Conservation (phyloP, 2,329 filamentous ascomycete species). For the Fusarium sp. region DNA sequence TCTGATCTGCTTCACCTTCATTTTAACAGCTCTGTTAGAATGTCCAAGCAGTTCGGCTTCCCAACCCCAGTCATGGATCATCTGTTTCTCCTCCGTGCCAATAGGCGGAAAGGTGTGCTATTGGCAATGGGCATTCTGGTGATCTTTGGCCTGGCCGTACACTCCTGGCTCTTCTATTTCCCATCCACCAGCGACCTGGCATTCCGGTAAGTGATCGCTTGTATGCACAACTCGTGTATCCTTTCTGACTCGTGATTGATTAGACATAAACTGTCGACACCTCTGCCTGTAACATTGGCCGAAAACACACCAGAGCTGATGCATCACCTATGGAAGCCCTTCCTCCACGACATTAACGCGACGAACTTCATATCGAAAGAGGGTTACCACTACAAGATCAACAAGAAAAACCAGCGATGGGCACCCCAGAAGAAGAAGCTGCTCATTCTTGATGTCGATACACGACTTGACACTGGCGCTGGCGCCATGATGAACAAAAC, state of each 20-base stretch:
- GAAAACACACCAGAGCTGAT: constrained; percentile 19
- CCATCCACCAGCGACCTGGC: not conserved
- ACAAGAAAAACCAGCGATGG: constrained; percentile 17
- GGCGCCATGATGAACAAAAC: constrained; percentile 34
- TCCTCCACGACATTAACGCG: constrained; percentile 29
- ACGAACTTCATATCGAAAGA: constrained; percentile 10
- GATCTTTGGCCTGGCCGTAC: not conserved
- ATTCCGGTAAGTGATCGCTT: not conserved
- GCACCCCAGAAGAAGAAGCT: constrained; percentile 32
- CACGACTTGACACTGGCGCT: constrained; percentile 22
- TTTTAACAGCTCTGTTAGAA: not conserved
- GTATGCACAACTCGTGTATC: accelerated
- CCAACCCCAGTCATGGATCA: not conserved
- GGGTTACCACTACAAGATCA: constrained; percentile 31
- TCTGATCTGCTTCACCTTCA: not conserved
- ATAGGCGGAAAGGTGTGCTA: constrained; percentile 7
- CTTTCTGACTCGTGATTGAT: not conserved
- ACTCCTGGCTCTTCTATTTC: constrained; percentile 17
- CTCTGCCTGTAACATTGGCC: not conserved
- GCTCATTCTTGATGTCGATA: constrained; percentile 38
- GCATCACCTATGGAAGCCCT: constrained; percentile 29
- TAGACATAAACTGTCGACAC: not conserved
- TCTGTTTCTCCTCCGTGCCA: constrained; percentile 7
- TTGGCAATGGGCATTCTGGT: constrained; percentile 16
- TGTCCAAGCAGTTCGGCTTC: not conserved